phyloP scores from a whole-genome alignment of 2,329 filamentous ascomycete species.

The Chaetomiaceae sp. region DNA sequence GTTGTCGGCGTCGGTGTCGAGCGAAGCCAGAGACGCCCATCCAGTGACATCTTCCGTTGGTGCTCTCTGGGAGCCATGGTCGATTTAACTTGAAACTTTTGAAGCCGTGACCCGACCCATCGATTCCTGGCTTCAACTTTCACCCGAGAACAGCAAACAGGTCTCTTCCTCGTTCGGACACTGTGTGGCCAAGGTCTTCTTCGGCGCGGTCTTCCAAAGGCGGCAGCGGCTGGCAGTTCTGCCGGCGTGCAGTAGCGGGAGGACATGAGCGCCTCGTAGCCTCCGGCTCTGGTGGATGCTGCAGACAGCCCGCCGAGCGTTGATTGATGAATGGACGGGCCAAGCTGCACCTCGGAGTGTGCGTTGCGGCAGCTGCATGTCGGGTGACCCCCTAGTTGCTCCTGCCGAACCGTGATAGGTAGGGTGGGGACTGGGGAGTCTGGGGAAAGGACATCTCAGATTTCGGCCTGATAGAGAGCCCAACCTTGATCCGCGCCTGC shows the following conservation, averaged over 20 bases:
- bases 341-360: constrained; percentile 23
- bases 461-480: constrained; percentile 15
- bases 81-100: too few relatives aligned
- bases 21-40: background rate
- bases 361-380: constrained; percentile 29
- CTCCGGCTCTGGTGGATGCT: constrained; percentile 20
- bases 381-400: constrained; percentile 26
- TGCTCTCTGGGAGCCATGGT: too few relatives aligned
- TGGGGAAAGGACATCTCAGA: constrained; percentile 20
- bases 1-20: too few relatives aligned
- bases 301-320: background rate
- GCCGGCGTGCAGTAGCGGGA: constrained; percentile 11
- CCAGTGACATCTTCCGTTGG: too few relatives aligned
- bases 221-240: constrained; percentile 7
- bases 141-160: background rate
- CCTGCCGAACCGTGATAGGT: constrained; percentile 25
- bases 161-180: constrained; percentile 15
- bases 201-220: constrained; percentile 9
- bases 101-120: too few relatives aligned
- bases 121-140: background rate
- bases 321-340: constrained; percentile 25
- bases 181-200: constrained; percentile 6
- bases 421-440: constrained; percentile 22
- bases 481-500: constrained; percentile 7
- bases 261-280: constrained; percentile 22